These are phyloP conservation scores for Pleurotus platypus DNA, from an alignment of 768 basidiomycete genomes.

Conservation along the genomic window DNA sequence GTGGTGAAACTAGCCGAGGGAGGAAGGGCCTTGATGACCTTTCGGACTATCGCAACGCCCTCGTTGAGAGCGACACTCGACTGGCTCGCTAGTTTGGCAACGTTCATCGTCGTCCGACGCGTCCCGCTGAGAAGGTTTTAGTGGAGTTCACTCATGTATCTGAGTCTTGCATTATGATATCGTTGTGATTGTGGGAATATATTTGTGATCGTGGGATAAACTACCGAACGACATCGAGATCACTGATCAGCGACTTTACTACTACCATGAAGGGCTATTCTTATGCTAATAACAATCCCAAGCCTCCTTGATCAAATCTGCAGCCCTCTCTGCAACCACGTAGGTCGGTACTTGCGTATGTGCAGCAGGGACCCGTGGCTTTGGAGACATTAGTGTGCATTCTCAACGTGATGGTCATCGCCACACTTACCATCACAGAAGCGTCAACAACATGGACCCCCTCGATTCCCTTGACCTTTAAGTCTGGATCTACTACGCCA, in stretches of 20 bases:
- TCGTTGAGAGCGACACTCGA: not conserved
- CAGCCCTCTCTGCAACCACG: constrained; percentile 26
- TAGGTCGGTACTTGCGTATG: constrained; percentile 27
- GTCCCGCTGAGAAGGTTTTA: no score
- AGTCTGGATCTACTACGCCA: constrained; percentile 31
- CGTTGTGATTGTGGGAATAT: no score
- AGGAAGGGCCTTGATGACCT: constrained; percentile 23
- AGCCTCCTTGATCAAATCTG: constrained; percentile 24
- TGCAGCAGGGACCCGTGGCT: constrained; percentile 22
- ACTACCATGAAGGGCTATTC: not conserved
- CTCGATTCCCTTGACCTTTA: constrained; percentile 27
- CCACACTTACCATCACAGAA: constrained; percentile 27
- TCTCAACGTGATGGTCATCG: not conserved
- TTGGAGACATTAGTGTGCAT: not conserved
- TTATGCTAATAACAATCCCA: not conserved
- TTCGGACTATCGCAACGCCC: constrained; percentile 25
- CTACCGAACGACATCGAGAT: not conserved
- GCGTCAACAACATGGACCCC: constrained; percentile 36
- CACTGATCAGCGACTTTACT: no score
- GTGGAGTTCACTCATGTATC: no score
- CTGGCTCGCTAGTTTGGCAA: not conserved
- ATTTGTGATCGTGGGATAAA: no score
- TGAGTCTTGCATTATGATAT: no score
- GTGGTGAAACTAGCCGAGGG: constrained; percentile 30
- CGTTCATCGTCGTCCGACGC: not conserved